Conservation (phyloP, 2,329 filamentous ascomycete species). For the Metarhizium rileyi region DNA sequence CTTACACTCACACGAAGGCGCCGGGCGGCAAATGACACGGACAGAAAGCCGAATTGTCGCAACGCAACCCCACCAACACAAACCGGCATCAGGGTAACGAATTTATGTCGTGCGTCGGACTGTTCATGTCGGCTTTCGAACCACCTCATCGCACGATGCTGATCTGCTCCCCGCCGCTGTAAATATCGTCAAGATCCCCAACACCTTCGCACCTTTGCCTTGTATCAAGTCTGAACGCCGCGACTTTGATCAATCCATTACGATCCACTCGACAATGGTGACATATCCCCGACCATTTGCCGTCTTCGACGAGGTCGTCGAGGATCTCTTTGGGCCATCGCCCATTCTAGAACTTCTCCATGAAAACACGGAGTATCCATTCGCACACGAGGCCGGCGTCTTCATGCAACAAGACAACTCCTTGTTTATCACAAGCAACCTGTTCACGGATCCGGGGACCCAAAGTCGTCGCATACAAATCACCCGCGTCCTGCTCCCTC, state of each 20-base stretch:
- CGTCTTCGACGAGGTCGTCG: conserved; percentile 9
- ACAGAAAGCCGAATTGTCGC: background rate
- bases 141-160: too few relatives aligned
- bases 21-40: background rate
- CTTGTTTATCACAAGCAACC: conserved; percentile 26
- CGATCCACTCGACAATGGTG: background rate
- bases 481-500: conserved; percentile 15
- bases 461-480: conserved; percentile 20
- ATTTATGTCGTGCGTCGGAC: too few relatives aligned
- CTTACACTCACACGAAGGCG: background rate
- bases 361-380: conserved; percentile 30
- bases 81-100: too few relatives aligned
- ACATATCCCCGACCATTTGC: background rate
- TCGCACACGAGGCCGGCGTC: conserved; percentile 38
- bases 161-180: too few relatives aligned
- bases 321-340: conserved; percentile 21
- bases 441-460: conserved; percentile 13
- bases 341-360: conserved; percentile 27
- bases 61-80: background rate
- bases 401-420: conserved; percentile 19
- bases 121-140: background rate
- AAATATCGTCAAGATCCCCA: too few relatives aligned
- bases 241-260: background rate
- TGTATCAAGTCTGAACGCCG: background rate
- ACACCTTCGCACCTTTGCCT: background rate